Base-by-base conservation (phyloP, 2,329 filamentous ascomycete genomes). In the Hymenoscyphus scutula region DNA sequence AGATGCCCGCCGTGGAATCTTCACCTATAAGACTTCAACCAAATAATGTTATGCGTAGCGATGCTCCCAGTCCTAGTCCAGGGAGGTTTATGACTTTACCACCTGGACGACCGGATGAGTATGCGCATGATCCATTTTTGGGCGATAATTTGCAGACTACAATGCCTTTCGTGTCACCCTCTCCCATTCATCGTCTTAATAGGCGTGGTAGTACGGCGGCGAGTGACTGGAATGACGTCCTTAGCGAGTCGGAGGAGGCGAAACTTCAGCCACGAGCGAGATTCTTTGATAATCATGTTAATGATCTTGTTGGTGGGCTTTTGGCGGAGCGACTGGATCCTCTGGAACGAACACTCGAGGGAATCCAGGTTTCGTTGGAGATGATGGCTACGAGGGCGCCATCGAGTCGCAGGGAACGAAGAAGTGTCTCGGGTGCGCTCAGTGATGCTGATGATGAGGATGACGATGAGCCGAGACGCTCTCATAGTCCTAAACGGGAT, bases 361-460 rank as follows among this genome's bases (percentile, higher is more conserved):
- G 82, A 29, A 96, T 98, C 48, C 90, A 94, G 68, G 81, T 88
- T 61, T 85, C 85, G 3, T 76, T 96, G 60, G 80, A 81, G 19
- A 78, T 81, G 53, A 80, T 89, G 68, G 81, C 84, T 30, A 79
- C 80, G 32, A 80, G 80, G 60, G 80, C 81, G 15, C 78, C 80
- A 29, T 84, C 86, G 11, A 84, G 81, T 61, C 80, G 84, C 32
- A 82, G 82, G 48, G 82, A 84, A 29, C 81, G 84, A 67, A 85
- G 87, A 68, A 91, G 88, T 74, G 76, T 85, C 48, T 93, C 90
- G 55, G 85, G 81, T n/a, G 89, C 92, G 32, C 72, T 83, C 3
- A 87, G 96, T 63, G 97, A 94, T 73, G 95, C 98, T 77, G 94
- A 95, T 11, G 94, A 98, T 74, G 93, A 96, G 67, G 92, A 97